Conservation (phyloP, 2,329 filamentous ascomycete genomes). For the Zymoseptoria ardabiliae region DNA sequence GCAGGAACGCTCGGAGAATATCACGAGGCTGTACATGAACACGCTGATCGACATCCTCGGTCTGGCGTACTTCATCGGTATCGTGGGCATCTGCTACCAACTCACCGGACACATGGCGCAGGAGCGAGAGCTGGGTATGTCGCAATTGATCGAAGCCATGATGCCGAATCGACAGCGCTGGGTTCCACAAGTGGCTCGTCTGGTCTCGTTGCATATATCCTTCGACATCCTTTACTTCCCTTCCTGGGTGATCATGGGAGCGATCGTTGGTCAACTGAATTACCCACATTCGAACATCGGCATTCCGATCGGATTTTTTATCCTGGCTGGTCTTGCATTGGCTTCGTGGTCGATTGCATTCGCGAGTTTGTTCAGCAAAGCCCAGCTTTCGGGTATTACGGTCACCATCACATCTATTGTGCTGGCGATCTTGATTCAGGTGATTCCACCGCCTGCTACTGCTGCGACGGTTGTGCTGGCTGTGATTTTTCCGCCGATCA, state of each 20-base stretch:
- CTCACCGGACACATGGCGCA: slow-evolving; percentile 77
- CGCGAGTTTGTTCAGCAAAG: slow-evolving; percentile 75
- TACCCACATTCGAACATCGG: slow-evolving; percentile 39
- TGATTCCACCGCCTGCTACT: slow-evolving; percentile 56
- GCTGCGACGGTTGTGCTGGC: slow-evolving; percentile 62
- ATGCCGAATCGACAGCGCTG: slow-evolving; percentile 68
- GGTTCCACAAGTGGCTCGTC: slow-evolving; percentile 70
- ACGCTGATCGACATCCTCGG: slow-evolving; percentile 69
- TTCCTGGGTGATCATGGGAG: slow-evolving; percentile 70
- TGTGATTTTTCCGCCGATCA: slow-evolving; percentile 77
- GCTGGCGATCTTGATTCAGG: slow-evolving; percentile 75
- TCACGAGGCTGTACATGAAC: slow-evolving; percentile 64
- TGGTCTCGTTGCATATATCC: slow-evolving; percentile 70
- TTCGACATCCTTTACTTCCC: slow-evolving; percentile 75
- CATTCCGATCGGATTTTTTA: slow-evolving; percentile 52
- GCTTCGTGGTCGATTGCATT: slow-evolving; percentile 75
- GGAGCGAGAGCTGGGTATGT: slow-evolving; percentile 81
- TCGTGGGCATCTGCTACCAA: slow-evolving; percentile 80
- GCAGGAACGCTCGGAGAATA: slow-evolving; percentile 56
- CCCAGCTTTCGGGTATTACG: slow-evolving; percentile 79
- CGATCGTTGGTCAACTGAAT: slow-evolving; percentile 58
- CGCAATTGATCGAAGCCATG: slow-evolving; percentile 84
- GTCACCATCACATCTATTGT: slow-evolving; percentile 66
- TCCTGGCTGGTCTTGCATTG: slow-evolving; percentile 69
- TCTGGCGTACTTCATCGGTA: slow-evolving; percentile 69